Evolutionary conservation across 164 flowering plant species (phyloP).

Genomic region (Cinnamomum micranthum): DNA sequence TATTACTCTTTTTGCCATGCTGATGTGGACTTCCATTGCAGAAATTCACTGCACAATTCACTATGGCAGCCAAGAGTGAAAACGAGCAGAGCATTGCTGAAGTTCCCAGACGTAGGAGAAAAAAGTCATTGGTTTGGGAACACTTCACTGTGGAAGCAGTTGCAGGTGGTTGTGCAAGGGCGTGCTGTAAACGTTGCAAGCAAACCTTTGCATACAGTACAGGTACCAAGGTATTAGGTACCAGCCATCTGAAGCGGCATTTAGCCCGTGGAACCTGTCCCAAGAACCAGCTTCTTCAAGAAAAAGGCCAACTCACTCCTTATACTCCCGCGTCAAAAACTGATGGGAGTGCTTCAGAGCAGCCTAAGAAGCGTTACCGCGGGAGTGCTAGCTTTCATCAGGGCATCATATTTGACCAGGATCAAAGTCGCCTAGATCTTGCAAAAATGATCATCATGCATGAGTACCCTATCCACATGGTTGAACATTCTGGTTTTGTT

Average conservation of each 20-base stretch:
- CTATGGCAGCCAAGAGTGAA: slow-evolving; percentile 9
- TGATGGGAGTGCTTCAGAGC: slow-evolving; percentile 31
- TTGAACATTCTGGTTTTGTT: slow-evolving; percentile 74
- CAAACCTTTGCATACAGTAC: slow-evolving; percentile 92
- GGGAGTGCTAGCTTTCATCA: slow-evolving; percentile 23
- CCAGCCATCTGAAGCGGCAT: slow-evolving; percentile 97
- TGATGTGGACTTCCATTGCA: background rate
- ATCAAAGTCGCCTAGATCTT: slow-evolving; percentile 53
- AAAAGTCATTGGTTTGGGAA: slow-evolving; percentile 95
- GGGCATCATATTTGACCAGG: slow-evolving; percentile 56
- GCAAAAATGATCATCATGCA: slow-evolving; percentile 86
- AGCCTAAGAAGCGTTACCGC: slow-evolving; percentile 53
- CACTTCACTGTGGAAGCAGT: slow-evolving; percentile 82
- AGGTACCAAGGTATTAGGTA: slow-evolving; percentile 87
- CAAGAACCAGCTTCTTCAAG: slow-evolving; percentile 46
- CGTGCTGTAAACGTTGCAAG: slow-evolving; percentile 82
- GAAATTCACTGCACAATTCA: background rate
- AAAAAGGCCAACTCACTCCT: slow-evolving; percentile 39
- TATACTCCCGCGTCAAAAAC: slow-evolving; percentile 38
- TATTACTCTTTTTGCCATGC: background rate
- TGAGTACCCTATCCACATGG: slow-evolving; percentile 80
- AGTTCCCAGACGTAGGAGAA: slow-evolving; percentile 69
- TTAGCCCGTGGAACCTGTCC: slow-evolving; percentile 80
- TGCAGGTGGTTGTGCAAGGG: slow-evolving; percentile 61
- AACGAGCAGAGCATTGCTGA: slow-evolving; percentile 27